Conservation (phyloP, 2,329 filamentous ascomycete genomes). For the Fusarium annulatum region DNA sequence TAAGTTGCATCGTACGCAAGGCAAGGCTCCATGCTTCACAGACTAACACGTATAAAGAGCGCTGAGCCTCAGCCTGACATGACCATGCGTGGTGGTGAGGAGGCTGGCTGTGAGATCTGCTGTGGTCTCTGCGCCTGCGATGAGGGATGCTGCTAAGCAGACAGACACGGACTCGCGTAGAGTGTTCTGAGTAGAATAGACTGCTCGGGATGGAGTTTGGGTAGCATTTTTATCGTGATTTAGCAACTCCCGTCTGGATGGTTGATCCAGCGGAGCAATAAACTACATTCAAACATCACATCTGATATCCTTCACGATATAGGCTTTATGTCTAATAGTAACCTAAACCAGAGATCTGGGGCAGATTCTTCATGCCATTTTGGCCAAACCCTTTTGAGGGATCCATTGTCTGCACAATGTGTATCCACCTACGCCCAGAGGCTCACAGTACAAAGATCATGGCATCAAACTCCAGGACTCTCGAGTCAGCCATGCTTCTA, state of each 20-base stretch:
- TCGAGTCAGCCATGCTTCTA: background rate
- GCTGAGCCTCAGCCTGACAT: conserved; percentile 57
- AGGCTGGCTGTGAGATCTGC: conserved; percentile 59
- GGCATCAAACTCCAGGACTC: background rate
- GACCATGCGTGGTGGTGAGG: conserved; percentile 57
- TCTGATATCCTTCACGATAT: background rate
- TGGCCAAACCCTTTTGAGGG: background rate
- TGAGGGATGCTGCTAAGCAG: conserved; percentile 54
- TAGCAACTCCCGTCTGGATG: conserved; percentile 1
- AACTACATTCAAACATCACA: background rate
- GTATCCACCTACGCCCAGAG: background rate
- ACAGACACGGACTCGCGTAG: background rate
- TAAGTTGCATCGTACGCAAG: conserved; percentile 41
- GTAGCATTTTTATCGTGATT: conserved; percentile 24
- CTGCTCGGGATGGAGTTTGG: conserved; percentile 25
- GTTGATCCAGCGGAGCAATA: conserved; percentile 5
- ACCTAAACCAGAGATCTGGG: background rate
- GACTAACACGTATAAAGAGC: conserved; percentile 41
- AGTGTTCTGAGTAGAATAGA: background rate
- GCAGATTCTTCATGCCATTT: background rate
- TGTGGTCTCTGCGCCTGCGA: conserved; percentile 59
- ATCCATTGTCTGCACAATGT: background rate
- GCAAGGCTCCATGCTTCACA: background rate
- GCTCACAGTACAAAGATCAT: background rate
- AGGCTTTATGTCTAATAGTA: background rate